These are phyloP conservation scores for Tolypocladium nubicola DNA, from an alignment of 2,329 filamentous ascomycete species.

Conservation along the genomic window DNA sequence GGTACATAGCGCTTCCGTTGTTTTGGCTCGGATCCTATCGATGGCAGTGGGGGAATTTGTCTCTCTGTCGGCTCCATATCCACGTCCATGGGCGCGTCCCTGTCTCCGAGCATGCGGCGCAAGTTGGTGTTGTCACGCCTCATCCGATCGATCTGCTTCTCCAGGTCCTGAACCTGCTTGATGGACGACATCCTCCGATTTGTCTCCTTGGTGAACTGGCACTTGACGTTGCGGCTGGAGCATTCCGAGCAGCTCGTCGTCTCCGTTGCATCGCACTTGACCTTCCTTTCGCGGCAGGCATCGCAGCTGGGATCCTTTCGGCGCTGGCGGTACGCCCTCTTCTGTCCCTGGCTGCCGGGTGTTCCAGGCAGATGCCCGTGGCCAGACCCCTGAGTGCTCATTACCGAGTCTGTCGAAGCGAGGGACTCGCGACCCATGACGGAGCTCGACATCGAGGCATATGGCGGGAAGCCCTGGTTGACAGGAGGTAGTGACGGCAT, in stretches of 20 bases:
- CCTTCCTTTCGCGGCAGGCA: conserved; percentile 79
- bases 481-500: conserved; percentile 40
- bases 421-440: conserved; percentile 49
- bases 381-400: conserved; percentile 38
- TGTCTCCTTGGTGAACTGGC: conserved; percentile 98
- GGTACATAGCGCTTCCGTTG: conserved; percentile 50
- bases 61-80: conserved; percentile 38
- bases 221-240: conserved; percentile 91
- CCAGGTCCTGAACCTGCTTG: conserved; percentile 95
- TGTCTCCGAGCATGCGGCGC: conserved; percentile 49
- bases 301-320: conserved; percentile 97
- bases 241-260: conserved; percentile 95
- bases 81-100: conserved; percentile 38
- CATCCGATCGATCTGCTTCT: conserved; percentile 76
- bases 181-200: conserved; percentile 98
- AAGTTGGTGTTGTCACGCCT: conserved; percentile 71
- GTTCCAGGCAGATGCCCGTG: conserved; percentile 26
- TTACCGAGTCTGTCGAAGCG: conserved; percentile 46
- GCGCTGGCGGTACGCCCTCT: conserved; percentile 87
- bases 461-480: conserved; percentile 39
- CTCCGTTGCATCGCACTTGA: conserved; percentile 92
- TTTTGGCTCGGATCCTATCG: conserved; percentile 55
- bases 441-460: conserved; percentile 38
- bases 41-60: conserved; percentile 46
- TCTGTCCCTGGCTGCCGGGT: conserved; percentile 56